These are phyloP conservation scores for Flaveria brownii DNA, from an alignment of 129 eudicot genomes.

Conservation along the genomic window DNA sequence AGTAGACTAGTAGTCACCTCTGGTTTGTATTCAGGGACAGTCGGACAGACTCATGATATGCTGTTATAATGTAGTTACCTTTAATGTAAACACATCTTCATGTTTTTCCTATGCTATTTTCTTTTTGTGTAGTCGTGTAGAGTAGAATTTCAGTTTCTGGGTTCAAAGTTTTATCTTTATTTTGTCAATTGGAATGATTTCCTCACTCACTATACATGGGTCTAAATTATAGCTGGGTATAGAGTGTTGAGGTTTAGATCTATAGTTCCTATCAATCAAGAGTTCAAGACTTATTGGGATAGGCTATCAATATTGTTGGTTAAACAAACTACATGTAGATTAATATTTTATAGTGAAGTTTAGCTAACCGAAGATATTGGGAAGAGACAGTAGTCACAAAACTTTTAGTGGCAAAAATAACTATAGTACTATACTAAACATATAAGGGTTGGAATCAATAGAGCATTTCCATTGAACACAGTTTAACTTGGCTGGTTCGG, in stretches of 20 bases:
- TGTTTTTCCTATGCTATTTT: neutral
- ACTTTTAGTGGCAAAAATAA: neutral
- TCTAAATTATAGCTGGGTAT: neutral
- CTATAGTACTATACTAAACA: neutral
- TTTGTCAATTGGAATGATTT: neutral
- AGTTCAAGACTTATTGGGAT: neutral
- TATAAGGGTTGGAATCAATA: neutral
- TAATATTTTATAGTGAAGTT: neutral
- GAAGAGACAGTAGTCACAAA: neutral
- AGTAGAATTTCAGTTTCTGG: neutral
- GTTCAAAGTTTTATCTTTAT: neutral
- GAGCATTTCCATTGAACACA: neutral
- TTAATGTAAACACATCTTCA: slow-evolving; percentile 7
- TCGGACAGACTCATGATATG: neutral
- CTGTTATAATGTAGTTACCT: slow-evolving; percentile 8
- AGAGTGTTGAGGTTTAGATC: neutral
- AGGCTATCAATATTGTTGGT: neutral
- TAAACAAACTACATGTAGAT: neutral
- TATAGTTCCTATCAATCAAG: neutral
- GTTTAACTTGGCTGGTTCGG: neutral
- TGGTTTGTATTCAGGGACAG: slow-evolving; percentile 6
- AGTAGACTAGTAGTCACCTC: neutral
- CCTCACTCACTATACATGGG: neutral
- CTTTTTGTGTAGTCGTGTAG: neutral
- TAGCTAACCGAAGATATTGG: neutral